These are phyloP conservation scores for Rhodotorula glutinis DNA, from an alignment of 1,284 basidiomycete genomes.

Conservation along the genomic window DNA sequence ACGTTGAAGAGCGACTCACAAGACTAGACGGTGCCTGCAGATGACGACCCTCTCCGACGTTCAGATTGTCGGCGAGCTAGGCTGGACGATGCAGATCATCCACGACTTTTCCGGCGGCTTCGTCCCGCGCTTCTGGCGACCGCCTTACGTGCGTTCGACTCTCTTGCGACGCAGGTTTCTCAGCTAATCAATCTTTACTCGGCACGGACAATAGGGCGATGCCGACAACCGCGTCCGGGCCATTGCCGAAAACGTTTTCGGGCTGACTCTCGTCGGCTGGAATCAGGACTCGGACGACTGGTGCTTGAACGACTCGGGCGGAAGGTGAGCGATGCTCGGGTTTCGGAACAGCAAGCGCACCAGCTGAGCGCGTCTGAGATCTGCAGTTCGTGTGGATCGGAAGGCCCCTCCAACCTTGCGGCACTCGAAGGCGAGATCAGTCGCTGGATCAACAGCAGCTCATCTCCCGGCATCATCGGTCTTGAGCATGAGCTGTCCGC, in stretches of 20 bases:
- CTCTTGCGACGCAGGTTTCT: too few species aligned
- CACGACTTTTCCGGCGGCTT: slow-evolving; percentile 53
- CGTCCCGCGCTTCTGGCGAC: slow-evolving; percentile 17
- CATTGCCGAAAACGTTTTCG: slow-evolving; percentile 35
- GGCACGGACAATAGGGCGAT: slow-evolving; percentile 71
- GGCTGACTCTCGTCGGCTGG: slow-evolving; percentile 16
- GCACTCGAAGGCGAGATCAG: slow-evolving; percentile 22
- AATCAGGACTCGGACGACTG: slow-evolving; percentile 59
- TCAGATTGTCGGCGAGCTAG: slow-evolving; percentile 71
- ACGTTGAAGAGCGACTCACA: too few species aligned
- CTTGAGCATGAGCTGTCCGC: slow-evolving; percentile 78
- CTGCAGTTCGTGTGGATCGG: slow-evolving; percentile 7
- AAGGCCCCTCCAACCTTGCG: slow-evolving; percentile 4
- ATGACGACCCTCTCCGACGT: slow-evolving; percentile 72
- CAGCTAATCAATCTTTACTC: neutral
- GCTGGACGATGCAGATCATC: slow-evolving; percentile 77
- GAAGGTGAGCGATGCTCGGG: neutral
- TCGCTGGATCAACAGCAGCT: slow-evolving; percentile 2
- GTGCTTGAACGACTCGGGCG: neutral
- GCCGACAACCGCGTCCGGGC: slow-evolving; percentile 55
- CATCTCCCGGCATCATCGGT: slow-evolving; percentile 53
- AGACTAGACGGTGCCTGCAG: too few species aligned
- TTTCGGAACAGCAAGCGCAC: neutral
- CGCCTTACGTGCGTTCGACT: slow-evolving; percentile 44
- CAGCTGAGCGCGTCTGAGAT: neutral